These are phyloP conservation scores for Eucalyptus cladocalyx DNA, from an alignment of 345 rosid species.

Conservation along the genomic window DNA sequence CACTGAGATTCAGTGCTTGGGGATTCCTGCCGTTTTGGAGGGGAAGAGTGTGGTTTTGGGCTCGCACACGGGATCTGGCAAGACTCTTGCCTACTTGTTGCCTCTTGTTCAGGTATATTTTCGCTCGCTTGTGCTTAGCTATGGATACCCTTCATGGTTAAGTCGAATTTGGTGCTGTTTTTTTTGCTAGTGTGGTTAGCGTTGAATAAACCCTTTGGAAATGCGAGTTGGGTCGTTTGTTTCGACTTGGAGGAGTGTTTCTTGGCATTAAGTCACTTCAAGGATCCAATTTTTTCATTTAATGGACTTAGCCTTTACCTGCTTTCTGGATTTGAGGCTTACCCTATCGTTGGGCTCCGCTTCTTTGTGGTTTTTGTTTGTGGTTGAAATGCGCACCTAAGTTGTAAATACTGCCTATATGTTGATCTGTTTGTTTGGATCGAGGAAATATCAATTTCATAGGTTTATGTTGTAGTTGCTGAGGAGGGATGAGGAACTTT, in stretches of 20 bases:
- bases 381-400: neutral
- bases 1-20: conserved; percentile 90
- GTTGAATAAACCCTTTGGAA: neutral
- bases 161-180: neutral
- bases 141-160: neutral
- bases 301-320: neutral
- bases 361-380: neutral
- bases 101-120: conserved; percentile 83
- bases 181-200: neutral
- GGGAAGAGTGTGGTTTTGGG: conserved; percentile 81
- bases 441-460: neutral
- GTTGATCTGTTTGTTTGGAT: neutral
- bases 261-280: neutral
- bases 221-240: neutral
- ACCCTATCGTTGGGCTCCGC: neutral
- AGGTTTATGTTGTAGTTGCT: conserved; percentile 35
- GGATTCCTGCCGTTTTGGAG: conserved; percentile 76
- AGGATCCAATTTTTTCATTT: neutral
- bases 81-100: conserved; percentile 79
- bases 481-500: conserved; percentile 64
- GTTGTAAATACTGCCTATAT: neutral
- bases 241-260: neutral
- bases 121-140: neutral
- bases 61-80: conserved; percentile 95
- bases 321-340: neutral